phyloP scores from a whole-genome alignment of 306 rosid genomes.

The Quercus alba region DNA sequence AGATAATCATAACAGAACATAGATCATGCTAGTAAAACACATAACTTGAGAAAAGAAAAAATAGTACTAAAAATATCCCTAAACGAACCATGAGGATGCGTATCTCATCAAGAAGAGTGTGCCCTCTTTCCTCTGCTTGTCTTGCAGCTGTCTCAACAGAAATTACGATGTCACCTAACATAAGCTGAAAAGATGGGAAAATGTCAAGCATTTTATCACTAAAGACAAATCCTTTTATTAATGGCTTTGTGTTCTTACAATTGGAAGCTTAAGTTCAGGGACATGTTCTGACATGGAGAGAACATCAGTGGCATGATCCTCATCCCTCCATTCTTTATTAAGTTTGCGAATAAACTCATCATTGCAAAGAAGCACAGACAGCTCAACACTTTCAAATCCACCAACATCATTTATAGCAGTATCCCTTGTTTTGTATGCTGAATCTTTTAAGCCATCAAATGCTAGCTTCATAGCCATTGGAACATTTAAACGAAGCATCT shows the following conservation, averaged over 20 bases:
- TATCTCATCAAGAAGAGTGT: constrained; percentile 75
- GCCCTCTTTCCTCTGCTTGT: constrained; percentile 92
- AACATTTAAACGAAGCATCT: constrained; percentile 73
- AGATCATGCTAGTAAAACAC: background rate
- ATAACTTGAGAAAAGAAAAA: background rate
- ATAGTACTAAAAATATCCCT: constrained; percentile 18
- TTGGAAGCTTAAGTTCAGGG: constrained; percentile 70
- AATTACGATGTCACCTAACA: constrained; percentile 84
- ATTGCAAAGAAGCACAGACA: constrained; percentile 77
- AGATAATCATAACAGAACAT: background rate
- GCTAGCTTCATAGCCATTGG: constrained; percentile 78
- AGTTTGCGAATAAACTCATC: constrained; percentile 74
- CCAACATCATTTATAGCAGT: constrained; percentile 64
- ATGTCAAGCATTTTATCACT: constrained; percentile 18
- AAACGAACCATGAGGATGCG: constrained; percentile 82
- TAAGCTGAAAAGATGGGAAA: constrained; percentile 59
- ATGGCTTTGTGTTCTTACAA: constrained; percentile 46
- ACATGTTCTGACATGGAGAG: constrained; percentile 82
- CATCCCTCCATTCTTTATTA: constrained; percentile 91
- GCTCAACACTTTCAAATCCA: constrained; percentile 67
- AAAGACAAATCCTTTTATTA: constrained; percentile 8
- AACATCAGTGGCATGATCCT: constrained; percentile 83
- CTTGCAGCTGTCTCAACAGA: constrained; percentile 90
- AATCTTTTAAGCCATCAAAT: constrained; percentile 64
- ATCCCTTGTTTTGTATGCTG: constrained; percentile 62